Evolutionary conservation across 2,329 filamentous ascomycete species (phyloP).

Genomic region (Cryphonectria radicalis): DNA sequence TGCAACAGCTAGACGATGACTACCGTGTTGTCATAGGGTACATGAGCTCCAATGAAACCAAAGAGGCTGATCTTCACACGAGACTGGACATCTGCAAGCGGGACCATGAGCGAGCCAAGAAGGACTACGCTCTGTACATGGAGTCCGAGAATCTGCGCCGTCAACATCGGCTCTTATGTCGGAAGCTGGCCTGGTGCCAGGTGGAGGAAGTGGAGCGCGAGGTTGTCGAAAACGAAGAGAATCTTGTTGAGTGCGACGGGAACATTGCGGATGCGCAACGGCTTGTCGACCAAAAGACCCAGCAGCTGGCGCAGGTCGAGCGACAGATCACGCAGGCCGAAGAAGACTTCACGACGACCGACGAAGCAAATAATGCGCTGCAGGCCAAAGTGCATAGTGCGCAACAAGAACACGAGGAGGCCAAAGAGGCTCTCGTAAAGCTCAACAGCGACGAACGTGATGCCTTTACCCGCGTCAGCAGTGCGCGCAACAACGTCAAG

Average conservation of each 20-base stretch:
- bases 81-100: slow-evolving; percentile 66
- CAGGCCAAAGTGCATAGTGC: slow-evolving; percentile 52
- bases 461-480: slow-evolving; percentile 62
- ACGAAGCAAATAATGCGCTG: slow-evolving; percentile 50
- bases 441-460: slow-evolving; percentile 68
- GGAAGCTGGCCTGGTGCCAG: slow-evolving; percentile 84
- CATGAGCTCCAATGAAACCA: slow-evolving; percentile 71
- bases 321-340: slow-evolving; percentile 49
- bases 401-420: slow-evolving; percentile 57
- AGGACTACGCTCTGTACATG: slow-evolving; percentile 67
- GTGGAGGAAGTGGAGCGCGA: slow-evolving; percentile 74
- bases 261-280: slow-evolving; percentile 49
- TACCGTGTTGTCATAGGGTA: slow-evolving; percentile 83
- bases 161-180: slow-evolving; percentile 61
- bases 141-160: slow-evolving; percentile 68
- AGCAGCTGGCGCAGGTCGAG: slow-evolving; percentile 45
- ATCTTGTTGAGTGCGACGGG: slow-evolving; percentile 43
- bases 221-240: slow-evolving; percentile 44
- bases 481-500: slow-evolving; percentile 52
- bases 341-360: slow-evolving; percentile 51
- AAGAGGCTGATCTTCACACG: slow-evolving; percentile 63
- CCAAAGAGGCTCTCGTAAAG: slow-evolving; percentile 58
- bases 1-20: slow-evolving; percentile 89
- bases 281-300: slow-evolving; percentile 50
- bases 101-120: slow-evolving; percentile 63